Percentiles rank a stretch among this genome's conserved stretches.
phyloP scores from a whole-genome alignment of 495 filamentous ascomycete species.

The Trypethelium eluteriae region DNA sequence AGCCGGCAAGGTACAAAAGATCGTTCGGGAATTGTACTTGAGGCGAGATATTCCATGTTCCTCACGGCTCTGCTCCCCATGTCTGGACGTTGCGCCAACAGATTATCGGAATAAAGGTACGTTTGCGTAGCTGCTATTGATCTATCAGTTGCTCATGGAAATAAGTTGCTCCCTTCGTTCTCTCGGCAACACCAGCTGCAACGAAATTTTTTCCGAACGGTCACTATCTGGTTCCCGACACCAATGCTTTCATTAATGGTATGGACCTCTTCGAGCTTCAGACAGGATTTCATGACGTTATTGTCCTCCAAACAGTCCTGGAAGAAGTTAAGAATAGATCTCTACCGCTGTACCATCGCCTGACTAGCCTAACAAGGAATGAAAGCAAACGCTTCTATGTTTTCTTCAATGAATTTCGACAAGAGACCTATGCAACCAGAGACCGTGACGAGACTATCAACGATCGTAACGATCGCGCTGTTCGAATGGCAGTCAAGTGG shows the following conservation, averaged over 20 bases:
- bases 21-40: constrained; percentile 92
- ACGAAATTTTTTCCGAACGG: constrained; percentile 74
- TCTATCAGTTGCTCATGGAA: constrained; percentile 19
- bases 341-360: constrained; percentile 86
- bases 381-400: constrained; percentile 96
- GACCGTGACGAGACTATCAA: constrained; percentile 81
- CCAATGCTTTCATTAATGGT: constrained; percentile 88
- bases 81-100: constrained; percentile 59
- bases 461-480: constrained; percentile 89
- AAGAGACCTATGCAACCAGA: constrained; percentile 78
- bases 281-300: constrained; percentile 86
- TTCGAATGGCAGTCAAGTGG: constrained; percentile 80
- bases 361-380: constrained; percentile 81
- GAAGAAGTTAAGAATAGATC: constrained; percentile 93
- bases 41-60: constrained; percentile 97
- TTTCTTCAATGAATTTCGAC: constrained; percentile 96
- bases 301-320: constrained; percentile 89
- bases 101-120: constrained; percentile 71
- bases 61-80: constrained; percentile 73
- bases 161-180: constrained; percentile 69
- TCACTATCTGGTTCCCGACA: constrained; percentile 93
- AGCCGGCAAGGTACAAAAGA: constrained; percentile 95
- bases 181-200: constrained; percentile 77
- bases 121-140: constrained; percentile 17
- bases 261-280: constrained; percentile 95